Evolutionary conservation across 2,329 filamentous ascomycete species (phyloP).

Genomic region (Colletotrichum orchidophilum): DNA sequence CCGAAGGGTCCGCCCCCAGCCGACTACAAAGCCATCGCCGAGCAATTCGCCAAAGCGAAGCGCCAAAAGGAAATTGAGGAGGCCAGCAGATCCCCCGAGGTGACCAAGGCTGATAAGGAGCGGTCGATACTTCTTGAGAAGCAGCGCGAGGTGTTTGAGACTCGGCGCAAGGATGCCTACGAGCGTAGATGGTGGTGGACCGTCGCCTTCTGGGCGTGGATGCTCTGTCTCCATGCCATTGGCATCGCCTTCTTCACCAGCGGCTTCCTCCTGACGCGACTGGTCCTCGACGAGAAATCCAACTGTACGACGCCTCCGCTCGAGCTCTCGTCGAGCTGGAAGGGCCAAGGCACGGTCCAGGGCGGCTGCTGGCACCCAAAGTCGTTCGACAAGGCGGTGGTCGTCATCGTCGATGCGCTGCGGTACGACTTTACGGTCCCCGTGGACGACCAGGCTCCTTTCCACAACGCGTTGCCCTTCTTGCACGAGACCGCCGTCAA

Average conservation of each 20-base stretch:
- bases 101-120: slow-evolving; percentile 40
- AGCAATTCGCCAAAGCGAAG: slow-evolving; percentile 64
- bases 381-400: slow-evolving; percentile 89
- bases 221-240: slow-evolving; percentile 78
- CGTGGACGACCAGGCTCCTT: slow-evolving; percentile 66
- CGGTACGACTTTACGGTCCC: slow-evolving; percentile 97
- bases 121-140: slow-evolving; percentile 51
- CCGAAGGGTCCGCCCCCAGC: slow-evolving; percentile 34
- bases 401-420: slow-evolving; percentile 91
- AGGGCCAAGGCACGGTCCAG: slow-evolving; percentile 54
- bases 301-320: slow-evolving; percentile 76
- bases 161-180: slow-evolving; percentile 57
- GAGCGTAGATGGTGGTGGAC: slow-evolving; percentile 66
- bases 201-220: slow-evolving; percentile 74
- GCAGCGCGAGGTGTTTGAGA: slow-evolving; percentile 58
- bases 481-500: slow-evolving; percentile 83
- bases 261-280: slow-evolving; percentile 90
- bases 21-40: slow-evolving; percentile 63
- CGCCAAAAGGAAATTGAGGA: slow-evolving; percentile 56
- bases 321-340: slow-evolving; percentile 51
- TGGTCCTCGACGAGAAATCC: slow-evolving; percentile 81
- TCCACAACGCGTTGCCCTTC: slow-evolving; percentile 88
- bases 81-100: slow-evolving; percentile 41
- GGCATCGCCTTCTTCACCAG: slow-evolving; percentile 94
- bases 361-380: slow-evolving; percentile 96